A percentile compares a stretch with the other conserved stretches of the same genome.
Conservation (phyloP, 2,329 filamentous ascomycete genomes). For the Phyllosticta capitalensis region DNA sequence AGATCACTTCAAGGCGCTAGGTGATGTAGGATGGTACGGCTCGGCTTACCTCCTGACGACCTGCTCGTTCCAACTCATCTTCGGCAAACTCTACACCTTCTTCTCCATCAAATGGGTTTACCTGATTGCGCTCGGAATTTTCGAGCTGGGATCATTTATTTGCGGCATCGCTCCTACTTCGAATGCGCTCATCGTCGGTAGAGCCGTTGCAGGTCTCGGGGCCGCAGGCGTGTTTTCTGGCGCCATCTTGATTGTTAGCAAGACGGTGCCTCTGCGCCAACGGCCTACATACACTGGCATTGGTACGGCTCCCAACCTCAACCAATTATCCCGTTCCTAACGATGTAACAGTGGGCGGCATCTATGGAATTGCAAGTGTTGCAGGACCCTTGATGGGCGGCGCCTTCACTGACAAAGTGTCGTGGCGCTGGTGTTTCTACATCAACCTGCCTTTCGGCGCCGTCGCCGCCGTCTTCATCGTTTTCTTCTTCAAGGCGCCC, state of each 20-base stretch:
- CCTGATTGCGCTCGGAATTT: conserved; percentile 36
- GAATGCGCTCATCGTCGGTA: conserved; percentile 41
- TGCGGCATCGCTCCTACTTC: conserved; percentile 43
- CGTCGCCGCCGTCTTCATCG: conserved; percentile 32
- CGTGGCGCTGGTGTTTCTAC: conserved; percentile 43
- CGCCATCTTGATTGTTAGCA: conserved; percentile 38
- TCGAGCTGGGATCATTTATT: conserved; percentile 43
- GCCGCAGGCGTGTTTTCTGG: conserved; percentile 42
- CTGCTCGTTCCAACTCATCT: conserved; percentile 31
- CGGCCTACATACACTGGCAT: conserved; percentile 34
- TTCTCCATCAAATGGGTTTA: conserved; percentile 40
- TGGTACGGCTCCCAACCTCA: conserved; percentile 19
- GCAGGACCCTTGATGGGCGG: conserved; percentile 40
- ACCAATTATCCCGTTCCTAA: conserved; percentile 22
- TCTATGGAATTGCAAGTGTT: conserved; percentile 41
- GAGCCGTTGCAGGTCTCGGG: conserved; percentile 42
- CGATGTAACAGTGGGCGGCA: conserved; percentile 28
- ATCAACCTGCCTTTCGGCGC: conserved; percentile 46
- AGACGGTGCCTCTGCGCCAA: conserved; percentile 35
- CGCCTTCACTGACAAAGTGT: conserved; percentile 35
- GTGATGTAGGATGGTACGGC: conserved; percentile 20
- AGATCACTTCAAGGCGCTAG: conserved; percentile 17
- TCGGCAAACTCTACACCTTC: conserved; percentile 37
- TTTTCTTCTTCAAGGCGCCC: conserved; percentile 29
- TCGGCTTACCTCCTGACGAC: conserved; percentile 34